A percentile compares a stretch with the other conserved stretches of the same genome.
Conservation (phyloP, 2,329 filamentous ascomycete genomes). For the Alternaria solani region DNA sequence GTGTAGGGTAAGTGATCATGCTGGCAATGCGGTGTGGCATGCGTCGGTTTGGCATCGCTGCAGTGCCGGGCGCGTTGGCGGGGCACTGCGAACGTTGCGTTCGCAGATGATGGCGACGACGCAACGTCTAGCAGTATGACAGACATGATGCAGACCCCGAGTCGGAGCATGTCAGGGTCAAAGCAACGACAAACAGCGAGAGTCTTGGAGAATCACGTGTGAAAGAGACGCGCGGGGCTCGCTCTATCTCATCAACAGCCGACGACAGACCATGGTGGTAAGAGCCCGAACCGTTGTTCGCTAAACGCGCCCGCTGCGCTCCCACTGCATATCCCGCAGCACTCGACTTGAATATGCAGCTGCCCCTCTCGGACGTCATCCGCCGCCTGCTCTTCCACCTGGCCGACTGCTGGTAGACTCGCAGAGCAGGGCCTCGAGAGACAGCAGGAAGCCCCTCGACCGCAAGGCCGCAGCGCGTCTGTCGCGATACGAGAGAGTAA, state of each 20-base stretch:
- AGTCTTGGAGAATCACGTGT: constrained; percentile 31
- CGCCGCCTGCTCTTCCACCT: constrained; percentile 13
- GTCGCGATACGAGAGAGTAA: constrained; percentile 10
- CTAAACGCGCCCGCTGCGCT: constrained; percentile 26
- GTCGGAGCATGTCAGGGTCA: background rate
- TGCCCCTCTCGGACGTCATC: constrained; percentile 31
- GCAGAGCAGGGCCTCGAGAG: background rate
- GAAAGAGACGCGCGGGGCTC: constrained; percentile 20
- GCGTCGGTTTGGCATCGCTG: constrained; percentile 28
- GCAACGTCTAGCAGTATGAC: background rate
- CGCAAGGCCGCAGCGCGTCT: constrained; percentile 3
- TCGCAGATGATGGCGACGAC: constrained; percentile 26
- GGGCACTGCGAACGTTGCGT: constrained; percentile 30
- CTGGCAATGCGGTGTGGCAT: constrained; percentile 31
- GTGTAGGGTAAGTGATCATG: constrained; percentile 9
- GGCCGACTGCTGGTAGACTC: constrained; percentile 10
- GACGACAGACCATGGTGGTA: constrained; percentile 9
- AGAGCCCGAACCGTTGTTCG: constrained; percentile 15
- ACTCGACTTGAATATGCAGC: constrained; percentile 24
- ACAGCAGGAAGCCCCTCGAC: background rate
- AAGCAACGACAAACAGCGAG: constrained; percentile 1
- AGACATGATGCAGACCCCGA: background rate
- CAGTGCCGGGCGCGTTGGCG: constrained; percentile 21
- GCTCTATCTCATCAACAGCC: constrained; percentile 16
- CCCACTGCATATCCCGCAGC: constrained; percentile 27